Evolutionary conservation across 148 eudicot species (phyloP).

Genomic region (Camellia japonica): DNA sequence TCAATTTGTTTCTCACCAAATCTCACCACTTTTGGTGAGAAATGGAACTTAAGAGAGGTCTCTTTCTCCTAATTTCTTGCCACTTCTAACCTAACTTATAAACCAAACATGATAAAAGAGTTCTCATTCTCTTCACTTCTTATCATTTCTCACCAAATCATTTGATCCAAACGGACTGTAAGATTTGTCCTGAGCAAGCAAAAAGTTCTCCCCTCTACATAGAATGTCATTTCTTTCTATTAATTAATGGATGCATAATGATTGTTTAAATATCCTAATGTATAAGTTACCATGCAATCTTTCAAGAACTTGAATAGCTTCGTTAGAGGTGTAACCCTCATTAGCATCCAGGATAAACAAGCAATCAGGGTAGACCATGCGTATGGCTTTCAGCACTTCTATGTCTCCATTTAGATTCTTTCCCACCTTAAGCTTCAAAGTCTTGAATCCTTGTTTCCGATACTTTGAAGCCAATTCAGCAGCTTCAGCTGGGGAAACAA

Average conservation of each 20-base stretch:
- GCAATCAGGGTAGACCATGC: slow-evolving; percentile 62
- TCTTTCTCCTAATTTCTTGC: no score
- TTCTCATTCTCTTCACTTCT: no score
- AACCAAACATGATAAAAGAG: no score
- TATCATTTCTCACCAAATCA: no score
- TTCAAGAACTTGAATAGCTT: slow-evolving; percentile 78
- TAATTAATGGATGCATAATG: not conserved
- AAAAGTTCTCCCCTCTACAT: not conserved
- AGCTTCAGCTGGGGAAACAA: slow-evolving; percentile 62
- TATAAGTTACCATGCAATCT: slow-evolving; percentile 53
- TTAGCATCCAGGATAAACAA: slow-evolving; percentile 81
- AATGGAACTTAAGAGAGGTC: no score
- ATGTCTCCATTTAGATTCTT: slow-evolving; percentile 66
- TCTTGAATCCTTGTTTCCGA: slow-evolving; percentile 64
- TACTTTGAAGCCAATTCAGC: slow-evolving; percentile 67
- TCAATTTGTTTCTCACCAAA: no score
- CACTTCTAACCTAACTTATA: no score
- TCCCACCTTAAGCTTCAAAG: slow-evolving; percentile 88
- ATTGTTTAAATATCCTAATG: not conserved
- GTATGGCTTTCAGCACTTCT: slow-evolving; percentile 69
- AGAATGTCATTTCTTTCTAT: not conserved
- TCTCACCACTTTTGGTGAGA: no score
- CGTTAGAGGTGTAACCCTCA: slow-evolving; percentile 70
- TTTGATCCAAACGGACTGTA: no score
- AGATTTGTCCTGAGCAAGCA: not conserved